A percentile compares a stretch with the other conserved stretches of the same genome.
These are phyloP conservation scores for Gloeostereum incarnatum DNA, from an alignment of 768 basidiomycete genomes.

Conservation along the genomic window DNA sequence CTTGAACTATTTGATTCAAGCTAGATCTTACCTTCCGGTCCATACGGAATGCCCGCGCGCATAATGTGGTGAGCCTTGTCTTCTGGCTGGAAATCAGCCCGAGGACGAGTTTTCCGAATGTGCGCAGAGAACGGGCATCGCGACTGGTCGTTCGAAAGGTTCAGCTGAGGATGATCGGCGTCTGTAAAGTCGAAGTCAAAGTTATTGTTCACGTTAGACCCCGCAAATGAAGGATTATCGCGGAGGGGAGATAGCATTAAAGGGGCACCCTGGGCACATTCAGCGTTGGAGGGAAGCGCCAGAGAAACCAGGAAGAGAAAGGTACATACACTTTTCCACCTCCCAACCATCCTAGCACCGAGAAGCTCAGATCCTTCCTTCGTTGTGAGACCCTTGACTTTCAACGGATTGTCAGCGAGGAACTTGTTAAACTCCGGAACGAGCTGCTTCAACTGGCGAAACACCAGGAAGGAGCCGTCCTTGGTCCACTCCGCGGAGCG, in stretches of 20 bases:
- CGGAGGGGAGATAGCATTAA: slow-evolving; percentile 13
- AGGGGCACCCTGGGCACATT: slow-evolving; percentile 15
- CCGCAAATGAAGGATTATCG: slow-evolving; percentile 12
- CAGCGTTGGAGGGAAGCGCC: background rate
- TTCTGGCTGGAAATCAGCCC: slow-evolving; percentile 10
- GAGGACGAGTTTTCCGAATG: slow-evolving; percentile 16
- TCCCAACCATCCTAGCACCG: slow-evolving; percentile 17
- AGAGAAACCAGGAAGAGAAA: background rate
- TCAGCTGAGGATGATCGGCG: background rate
- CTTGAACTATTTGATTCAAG: background rate
- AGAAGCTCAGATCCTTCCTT: slow-evolving; percentile 12
- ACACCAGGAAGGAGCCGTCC: slow-evolving; percentile 19
- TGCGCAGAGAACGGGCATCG: slow-evolving; percentile 19
- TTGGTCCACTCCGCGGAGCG: slow-evolving; percentile 5
- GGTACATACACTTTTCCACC: slow-evolving; percentile 14
- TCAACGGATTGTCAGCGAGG: slow-evolving; percentile 7
- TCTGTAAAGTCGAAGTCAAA: slow-evolving; percentile 19
- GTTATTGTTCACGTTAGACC: slow-evolving; percentile 8
- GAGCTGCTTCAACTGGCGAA: slow-evolving; percentile 18
- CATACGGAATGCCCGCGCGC: slow-evolving; percentile 23
- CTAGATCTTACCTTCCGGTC: slow-evolving; percentile 7
- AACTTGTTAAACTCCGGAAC: slow-evolving; percentile 16
- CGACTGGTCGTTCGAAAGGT: slow-evolving; percentile 1
- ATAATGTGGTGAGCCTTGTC: slow-evolving; percentile 11
- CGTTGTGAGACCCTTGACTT: slow-evolving; percentile 3